Evolutionary conservation across 805 yeast species (phyloP).

Genomic region (Teunomyces stri): DNA sequence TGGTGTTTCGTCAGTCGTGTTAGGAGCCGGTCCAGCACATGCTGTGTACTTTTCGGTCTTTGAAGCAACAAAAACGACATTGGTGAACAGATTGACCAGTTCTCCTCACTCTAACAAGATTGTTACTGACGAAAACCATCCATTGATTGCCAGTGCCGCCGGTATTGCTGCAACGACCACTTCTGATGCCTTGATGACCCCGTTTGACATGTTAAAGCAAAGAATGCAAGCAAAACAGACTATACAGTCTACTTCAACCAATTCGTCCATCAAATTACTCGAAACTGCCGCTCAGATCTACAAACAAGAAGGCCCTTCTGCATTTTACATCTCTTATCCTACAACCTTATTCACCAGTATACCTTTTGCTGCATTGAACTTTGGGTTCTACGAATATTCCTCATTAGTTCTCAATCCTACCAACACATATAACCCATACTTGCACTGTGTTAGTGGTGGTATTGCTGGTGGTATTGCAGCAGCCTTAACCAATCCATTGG

Average conservation of each 20-base stretch:
- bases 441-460: constrained; percentile 91
- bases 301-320: constrained; percentile 63
- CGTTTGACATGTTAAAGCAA: constrained; percentile 93
- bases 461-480: constrained; percentile 95
- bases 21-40: constrained; percentile 99
- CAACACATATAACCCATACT: constrained; percentile 77
- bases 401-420: constrained; percentile 78
- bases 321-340: constrained; percentile 90
- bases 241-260: constrained; percentile 4
- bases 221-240: constrained; percentile 67
- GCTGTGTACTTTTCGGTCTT: constrained; percentile 95
- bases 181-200: constrained; percentile 95
- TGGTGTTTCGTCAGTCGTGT: constrained; percentile 85
- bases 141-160: constrained; percentile 78
- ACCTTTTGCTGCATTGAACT: constrained; percentile 93
- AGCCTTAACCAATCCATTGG: constrained; percentile 91
- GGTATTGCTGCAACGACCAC: constrained; percentile 93
- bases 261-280: constrained; percentile 28
- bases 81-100: constrained; percentile 43
- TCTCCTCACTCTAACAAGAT: constrained; percentile 34
- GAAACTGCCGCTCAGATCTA: constrained; percentile 49
- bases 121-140: constrained; percentile 67
- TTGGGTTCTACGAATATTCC: constrained; percentile 84
- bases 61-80: constrained; percentile 68
- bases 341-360: constrained; percentile 88